Evolutionary conservation across 1,284 basidiomycete species (phyloP), one percentile per base, ranked within the genome.

Genomic region (Pseudozyma thailandica): DNA sequence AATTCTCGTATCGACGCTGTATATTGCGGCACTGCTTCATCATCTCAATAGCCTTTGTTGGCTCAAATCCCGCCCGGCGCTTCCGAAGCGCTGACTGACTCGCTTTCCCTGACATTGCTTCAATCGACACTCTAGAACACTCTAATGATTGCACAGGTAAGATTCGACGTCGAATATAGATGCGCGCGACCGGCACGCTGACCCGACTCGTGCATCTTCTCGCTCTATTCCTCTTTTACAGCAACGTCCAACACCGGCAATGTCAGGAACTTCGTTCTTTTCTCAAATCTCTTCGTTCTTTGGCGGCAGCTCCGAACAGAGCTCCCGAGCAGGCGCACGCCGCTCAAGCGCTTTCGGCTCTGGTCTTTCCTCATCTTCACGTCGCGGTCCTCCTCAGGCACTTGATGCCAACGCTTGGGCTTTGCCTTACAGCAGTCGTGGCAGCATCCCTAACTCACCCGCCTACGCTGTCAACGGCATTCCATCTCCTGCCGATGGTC

Each of bases 271-370:
- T 43, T 64, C 66, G 21, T 65, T 78, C 52, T 74, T 78, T 46
- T 76, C 75, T 2, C 72, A 76, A 31, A 62, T 78, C 50, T 74
- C 75, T n/a, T 76, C 75, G 50, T 71, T 74, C 62, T 78, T 78
- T 47, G 74, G 65, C 39, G 69, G 58, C 45, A 58, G 20, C 33
- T 30, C 46, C 35, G 30, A 44, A 15, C 26, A 35, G 15, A 45
- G 42, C 35, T 23, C 52, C 3, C 18, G 41, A 18, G 38, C 50
- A 18, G 23, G 47, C 13, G 35, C 45, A 6, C 62, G 70, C 13
- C 75, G 50, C 35, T 48, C 45, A 30, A 69, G 66, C 21, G 43
- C 61, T 15, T 76, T 77, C 27, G 61, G 64, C 23, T 59, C 49
- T 7, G 63, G 63, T 30, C 51, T 65, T 26, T 58, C 72, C 23